A percentile compares a stretch with the other conserved stretches of the same genome.
Evolutionary conservation across 2,329 filamentous ascomycete species (phyloP).

Genomic region (Penicillium sclerotigenum): DNA sequence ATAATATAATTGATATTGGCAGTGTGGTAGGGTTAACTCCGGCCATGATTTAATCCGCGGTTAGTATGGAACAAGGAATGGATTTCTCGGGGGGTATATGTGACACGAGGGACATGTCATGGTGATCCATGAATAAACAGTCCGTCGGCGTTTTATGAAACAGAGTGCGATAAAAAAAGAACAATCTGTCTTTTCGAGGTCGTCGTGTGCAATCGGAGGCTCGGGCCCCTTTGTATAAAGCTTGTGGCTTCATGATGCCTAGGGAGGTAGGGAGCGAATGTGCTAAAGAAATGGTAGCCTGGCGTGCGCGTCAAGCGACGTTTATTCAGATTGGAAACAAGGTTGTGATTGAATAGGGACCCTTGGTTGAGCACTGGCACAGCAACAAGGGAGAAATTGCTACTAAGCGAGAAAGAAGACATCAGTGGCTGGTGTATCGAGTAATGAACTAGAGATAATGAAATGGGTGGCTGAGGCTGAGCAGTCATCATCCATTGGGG

Average conservation of each 20-base stretch:
- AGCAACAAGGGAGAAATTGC: not conserved
- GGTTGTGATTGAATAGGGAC: not conserved
- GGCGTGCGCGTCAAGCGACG: slow-evolving; percentile 3
- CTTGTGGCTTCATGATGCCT: slow-evolving; percentile 4
- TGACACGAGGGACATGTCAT: not conserved
- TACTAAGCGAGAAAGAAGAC: not conserved
- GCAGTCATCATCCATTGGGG: not conserved
- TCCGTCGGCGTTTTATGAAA: not conserved
- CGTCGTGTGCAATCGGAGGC: not conserved
- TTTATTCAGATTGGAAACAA: not conserved
- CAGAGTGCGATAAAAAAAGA: not conserved
- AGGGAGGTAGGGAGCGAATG: slow-evolving; percentile 3
- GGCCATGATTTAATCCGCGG: slow-evolving; percentile 18
- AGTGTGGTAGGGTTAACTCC: slow-evolving; percentile 24
- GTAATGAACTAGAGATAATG: slow-evolving; percentile 8
- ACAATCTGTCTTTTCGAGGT: not conserved
- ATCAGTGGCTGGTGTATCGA: slow-evolving; percentile 19
- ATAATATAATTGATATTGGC: slow-evolving; percentile 20
- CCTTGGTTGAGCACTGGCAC: not conserved
- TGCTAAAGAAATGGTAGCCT: not conserved
- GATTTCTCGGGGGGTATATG: not conserved
- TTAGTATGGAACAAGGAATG: slow-evolving; percentile 17
- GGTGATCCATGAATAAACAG: not conserved
- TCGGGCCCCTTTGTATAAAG: not conserved
- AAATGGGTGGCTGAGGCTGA: slow-evolving; percentile 16